Evolutionary conservation across 257 asterid species (phyloP).

Genomic region (Echium plantagineum): DNA sequence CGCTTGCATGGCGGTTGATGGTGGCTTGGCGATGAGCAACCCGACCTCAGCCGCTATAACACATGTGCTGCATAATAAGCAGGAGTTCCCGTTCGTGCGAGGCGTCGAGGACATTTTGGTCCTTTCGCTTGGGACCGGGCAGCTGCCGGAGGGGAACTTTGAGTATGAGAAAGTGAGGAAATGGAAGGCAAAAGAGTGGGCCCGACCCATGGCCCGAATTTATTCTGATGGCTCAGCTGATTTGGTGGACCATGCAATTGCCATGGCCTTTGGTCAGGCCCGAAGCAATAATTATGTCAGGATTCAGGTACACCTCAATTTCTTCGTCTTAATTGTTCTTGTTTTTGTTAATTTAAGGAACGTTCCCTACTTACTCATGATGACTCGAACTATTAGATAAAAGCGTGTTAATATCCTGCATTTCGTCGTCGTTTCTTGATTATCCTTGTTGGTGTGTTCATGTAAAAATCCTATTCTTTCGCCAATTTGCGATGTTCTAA

Average conservation of each 20-base stretch:
- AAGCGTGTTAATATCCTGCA: too few relatives aligned
- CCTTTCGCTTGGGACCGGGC: constrained; percentile 83
- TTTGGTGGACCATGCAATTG: constrained; percentile 27
- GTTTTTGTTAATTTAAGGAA: not conserved
- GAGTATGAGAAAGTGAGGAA: constrained; percentile 19
- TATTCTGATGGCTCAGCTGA: constrained; percentile 29
- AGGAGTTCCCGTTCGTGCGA: constrained; percentile 87
- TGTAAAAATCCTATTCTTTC: not conserved
- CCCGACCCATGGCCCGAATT: constrained; percentile 28
- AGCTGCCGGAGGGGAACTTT: constrained; percentile 29
- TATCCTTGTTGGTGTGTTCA: not conserved
- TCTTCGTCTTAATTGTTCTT: not conserved
- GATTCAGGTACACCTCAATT: constrained; percentile 16
- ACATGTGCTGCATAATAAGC: constrained; percentile 88
- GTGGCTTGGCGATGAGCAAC: constrained; percentile 79
- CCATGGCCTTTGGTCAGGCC: constrained; percentile 28
- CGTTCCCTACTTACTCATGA: not conserved
- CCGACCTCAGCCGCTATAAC: constrained; percentile 97
- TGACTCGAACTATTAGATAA: too few relatives aligned
- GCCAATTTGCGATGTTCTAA: not conserved
- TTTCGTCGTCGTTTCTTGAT: not conserved
- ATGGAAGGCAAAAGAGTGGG: constrained; percentile 32
- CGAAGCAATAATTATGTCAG: constrained; percentile 28
- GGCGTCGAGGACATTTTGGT: constrained; percentile 95
- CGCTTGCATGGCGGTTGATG: constrained; percentile 75